Base-by-base conservation (phyloP, 306 rosid genomes). In the Fragaria ananassa region DNA sequence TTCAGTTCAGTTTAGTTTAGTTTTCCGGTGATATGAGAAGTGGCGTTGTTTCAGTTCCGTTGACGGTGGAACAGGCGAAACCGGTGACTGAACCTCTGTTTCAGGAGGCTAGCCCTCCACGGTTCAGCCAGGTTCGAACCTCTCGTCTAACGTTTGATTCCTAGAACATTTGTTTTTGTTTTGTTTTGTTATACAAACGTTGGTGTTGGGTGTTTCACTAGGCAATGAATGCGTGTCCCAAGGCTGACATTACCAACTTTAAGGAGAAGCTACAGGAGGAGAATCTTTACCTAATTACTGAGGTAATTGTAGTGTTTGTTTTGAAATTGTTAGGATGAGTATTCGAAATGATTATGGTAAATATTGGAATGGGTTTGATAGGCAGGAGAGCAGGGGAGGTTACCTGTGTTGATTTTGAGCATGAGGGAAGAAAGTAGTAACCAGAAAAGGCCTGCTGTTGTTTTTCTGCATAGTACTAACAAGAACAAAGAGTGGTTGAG, bases 341-440 rank as follows among this genome's bases (percentile, higher is more conserved):
- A 8, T 25, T 61, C 19, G 13, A 12, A 61, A 29, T 27, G 15
- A 0, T 64, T 17, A 3, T 4, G 9, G 29, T 39, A n/a, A 41
- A 19, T 66, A 8, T 66, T 66, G 31, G 71, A 9, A 10, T 39
- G 31, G 12, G 53, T 37, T 37, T 42, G 72, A 34, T 65, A 92
- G 97, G 93, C 82, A 81, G 99, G 96, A 81, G 97, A 90, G 77
- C 99, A 95, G 85, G 97, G 97, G 81, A 85, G 85, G 66, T 76
- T 95, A 45, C 97, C 97, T n/a, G 9, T 92, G 70, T 79, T 90
- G 89, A 89, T 95, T 75, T 25, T 92, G 76, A 90, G 94, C 85
- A 42, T 88, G 90, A 89, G 90, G 87, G 90, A 91, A 83, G 91
- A 91, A 81, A 79, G 64, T 12, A 58, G 58, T 74, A 62, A 58